These are phyloP conservation scores for Lentinula novae-zelandiae DNA, from an alignment of 1,284 basidiomycete species.

Conservation along the genomic window DNA sequence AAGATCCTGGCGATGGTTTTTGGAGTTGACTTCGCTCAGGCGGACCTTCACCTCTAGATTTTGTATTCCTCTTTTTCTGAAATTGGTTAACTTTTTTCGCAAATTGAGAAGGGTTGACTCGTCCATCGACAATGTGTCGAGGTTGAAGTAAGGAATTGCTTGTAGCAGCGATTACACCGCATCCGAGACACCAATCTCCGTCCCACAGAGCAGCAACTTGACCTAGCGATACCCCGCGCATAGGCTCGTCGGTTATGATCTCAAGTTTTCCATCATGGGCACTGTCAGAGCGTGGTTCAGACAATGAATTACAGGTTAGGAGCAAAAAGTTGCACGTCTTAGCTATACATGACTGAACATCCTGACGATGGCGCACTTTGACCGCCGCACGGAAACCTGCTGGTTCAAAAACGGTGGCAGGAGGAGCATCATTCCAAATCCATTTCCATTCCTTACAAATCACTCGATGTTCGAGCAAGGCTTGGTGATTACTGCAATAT, in stretches of 20 bases:
- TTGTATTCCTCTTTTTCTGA: neutral
- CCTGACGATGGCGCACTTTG: constrained; percentile 75
- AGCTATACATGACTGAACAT: constrained; percentile 47
- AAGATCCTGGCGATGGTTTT: neutral
- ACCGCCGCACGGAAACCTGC: constrained; percentile 49
- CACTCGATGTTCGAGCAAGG: constrained; percentile 52
- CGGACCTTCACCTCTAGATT: neutral
- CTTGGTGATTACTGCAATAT: constrained; percentile 54
- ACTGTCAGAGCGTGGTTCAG: constrained; percentile 8
- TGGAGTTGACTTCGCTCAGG: neutral
- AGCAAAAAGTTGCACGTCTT: constrained; percentile 24
- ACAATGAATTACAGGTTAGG: neutral
- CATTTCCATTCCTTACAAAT: constrained; percentile 58
- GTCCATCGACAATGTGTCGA: neutral
- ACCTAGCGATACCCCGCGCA: constrained; percentile 74
- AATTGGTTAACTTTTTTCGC: neutral
- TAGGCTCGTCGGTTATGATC: constrained; percentile 54
- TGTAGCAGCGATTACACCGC: constrained; percentile 55
- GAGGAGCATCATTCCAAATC: constrained; percentile 69
- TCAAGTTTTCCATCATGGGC: constrained; percentile 10
- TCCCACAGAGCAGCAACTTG: constrained; percentile 76
- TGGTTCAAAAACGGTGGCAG: constrained; percentile 35
- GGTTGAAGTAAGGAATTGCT: neutral
- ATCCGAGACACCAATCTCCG: constrained; percentile 72
- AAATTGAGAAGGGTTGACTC: neutral